Evolutionary conservation across 139 green algal genomes (phyloP).

Genomic region (Chlamydomonas sphaeroides): DNA sequence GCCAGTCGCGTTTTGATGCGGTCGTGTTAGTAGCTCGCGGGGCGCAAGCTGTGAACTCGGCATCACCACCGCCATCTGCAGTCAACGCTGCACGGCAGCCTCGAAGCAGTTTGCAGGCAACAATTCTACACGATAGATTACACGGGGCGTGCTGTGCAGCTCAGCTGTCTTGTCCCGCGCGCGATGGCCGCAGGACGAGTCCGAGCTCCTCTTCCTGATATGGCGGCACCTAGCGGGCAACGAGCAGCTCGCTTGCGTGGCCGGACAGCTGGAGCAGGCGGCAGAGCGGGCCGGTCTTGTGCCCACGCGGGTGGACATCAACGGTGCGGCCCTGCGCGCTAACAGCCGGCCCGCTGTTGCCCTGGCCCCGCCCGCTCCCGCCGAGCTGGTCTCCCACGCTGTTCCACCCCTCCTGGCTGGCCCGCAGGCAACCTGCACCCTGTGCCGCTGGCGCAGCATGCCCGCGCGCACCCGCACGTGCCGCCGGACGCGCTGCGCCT

Average conservation of each 20-base stretch:
- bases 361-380: constrained; percentile 36
- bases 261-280: constrained; percentile 50
- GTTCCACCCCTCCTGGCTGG: too few relatives aligned
- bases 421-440: constrained; percentile 49
- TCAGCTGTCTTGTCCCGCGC: too few relatives aligned
- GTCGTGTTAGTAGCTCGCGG: too few relatives aligned
- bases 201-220: constrained; percentile 37
- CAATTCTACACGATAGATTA: too few relatives aligned
- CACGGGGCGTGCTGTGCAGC: too few relatives aligned
- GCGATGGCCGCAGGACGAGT: too few relatives aligned
- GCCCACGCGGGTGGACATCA: constrained; percentile 59
- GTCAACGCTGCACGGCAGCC: too few relatives aligned
- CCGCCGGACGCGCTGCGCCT: constrained; percentile 47
- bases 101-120: too few relatives aligned
- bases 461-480: constrained; percentile 50
- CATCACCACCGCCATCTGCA: too few relatives aligned
- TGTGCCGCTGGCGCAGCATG: constrained; percentile 37
- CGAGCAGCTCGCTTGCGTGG: not conserved
- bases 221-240: constrained; percentile 18
- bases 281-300: constrained; percentile 58
- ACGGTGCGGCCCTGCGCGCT: constrained; percentile 40
- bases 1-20: too few relatives aligned
- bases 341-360: constrained; percentile 33
- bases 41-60: too few relatives aligned
- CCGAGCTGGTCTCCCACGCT: too few relatives aligned